Conservation (phyloP, 169 alveolate genomes). For the Sarcocystis neurona region DNA sequence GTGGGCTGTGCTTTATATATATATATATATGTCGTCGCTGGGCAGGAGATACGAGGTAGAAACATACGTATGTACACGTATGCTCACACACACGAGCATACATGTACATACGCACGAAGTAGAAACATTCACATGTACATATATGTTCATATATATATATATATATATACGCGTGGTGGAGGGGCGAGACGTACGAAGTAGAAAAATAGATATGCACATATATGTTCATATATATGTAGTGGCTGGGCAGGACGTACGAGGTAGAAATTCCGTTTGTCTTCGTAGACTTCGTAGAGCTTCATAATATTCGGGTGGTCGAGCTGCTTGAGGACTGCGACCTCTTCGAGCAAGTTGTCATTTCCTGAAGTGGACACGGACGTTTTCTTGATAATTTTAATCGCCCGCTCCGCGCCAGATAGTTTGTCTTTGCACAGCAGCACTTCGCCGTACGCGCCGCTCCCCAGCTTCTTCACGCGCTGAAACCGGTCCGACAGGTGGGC, state of each 20-base stretch:
- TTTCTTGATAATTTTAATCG: conserved; percentile 88
- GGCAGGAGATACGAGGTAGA: too few relatives aligned
- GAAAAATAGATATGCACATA: too few relatives aligned
- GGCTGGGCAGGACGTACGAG: conserved; percentile 82
- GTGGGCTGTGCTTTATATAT: too few relatives aligned
- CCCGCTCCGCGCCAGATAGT: conserved; percentile 81
- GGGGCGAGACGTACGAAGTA: background rate
- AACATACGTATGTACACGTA: too few relatives aligned
- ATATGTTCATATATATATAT: background rate
- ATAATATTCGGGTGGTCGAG: conserved; percentile 90
- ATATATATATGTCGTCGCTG: too few relatives aligned
- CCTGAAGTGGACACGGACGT: conserved; percentile 79
- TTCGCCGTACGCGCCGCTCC: conserved; percentile 92
- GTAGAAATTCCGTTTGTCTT: conserved; percentile 83
- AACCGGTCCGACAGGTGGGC: conserved; percentile 80
- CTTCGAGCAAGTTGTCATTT: conserved; percentile 81
- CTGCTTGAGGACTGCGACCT: conserved; percentile 83
- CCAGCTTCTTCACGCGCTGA: conserved; percentile 82
- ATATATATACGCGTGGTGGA: background rate
- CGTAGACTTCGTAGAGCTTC: conserved; percentile 89
- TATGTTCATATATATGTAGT: conserved; percentile 81
- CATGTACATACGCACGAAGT: too few relatives aligned
- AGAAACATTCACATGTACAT: background rate
- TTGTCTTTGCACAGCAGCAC: conserved; percentile 78
- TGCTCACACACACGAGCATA: too few relatives aligned